Base-by-base conservation (phyloP, 345 rosid genomes). In the Populus nigra region DNA sequence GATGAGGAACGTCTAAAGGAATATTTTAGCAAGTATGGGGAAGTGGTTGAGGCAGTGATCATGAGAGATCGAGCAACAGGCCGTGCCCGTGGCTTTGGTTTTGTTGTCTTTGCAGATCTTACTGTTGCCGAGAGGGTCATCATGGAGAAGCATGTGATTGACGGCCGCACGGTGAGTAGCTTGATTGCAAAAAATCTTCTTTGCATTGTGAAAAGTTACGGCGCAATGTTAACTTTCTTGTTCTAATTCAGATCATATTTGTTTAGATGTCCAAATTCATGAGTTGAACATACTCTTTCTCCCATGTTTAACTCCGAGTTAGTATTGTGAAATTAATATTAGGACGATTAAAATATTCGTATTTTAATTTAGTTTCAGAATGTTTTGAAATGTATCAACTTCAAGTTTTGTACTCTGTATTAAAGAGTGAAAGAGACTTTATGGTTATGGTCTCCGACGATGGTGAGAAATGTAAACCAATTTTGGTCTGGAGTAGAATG, bases 41-140 rank as follows among this genome's bases (percentile, higher is more conserved):
- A 92, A 82, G 93, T 95, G 78, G 91, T 91, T 82, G 98, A 95
- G 84, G 88, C 97, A 27, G 94, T 95, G 84, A 95, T 95, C 89
- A 95, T 95, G 97, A 88, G 96, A 85, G 99, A 95, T 85, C 97
- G 99, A 63, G 82, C 90, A 74, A 95, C 99, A 0, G 96, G 99
- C 36, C 95, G 98, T 68, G 98, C 98, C 53, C 97, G 98, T 80
- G 98, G 98, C 74, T 94, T 94, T 33, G 98, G 98, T 57, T 94
- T 95, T 11, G 91, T 95, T 76, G 95, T 95, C 75, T 93, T 95
- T 78, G 86, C 88, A 1, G 99, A 93, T 91, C 97, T 98, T 75
- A 86, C 86, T 83, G 94, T 91, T 77, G 93, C 98, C 4, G 99
- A 91, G 87, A 89, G 96, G 83, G 98, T 95, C 68, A 91, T 91